phyloP scores from a whole-genome alignment of 129 eudicot species.

The Cynara cardunculus region DNA sequence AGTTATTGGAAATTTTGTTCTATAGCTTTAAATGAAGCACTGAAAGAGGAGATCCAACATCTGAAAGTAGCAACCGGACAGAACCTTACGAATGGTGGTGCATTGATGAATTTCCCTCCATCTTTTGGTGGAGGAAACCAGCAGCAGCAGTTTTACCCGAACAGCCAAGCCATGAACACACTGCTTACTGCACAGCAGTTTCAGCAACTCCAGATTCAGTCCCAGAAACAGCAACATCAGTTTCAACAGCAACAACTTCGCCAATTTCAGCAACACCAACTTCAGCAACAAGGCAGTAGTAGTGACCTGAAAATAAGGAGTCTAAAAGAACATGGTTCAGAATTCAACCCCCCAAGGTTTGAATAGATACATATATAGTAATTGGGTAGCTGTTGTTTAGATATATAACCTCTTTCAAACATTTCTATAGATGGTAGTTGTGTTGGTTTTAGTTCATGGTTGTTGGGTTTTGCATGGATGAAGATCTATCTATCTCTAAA shows the following conservation, averaged over 20 bases:
- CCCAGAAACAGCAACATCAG: conserved; percentile 41
- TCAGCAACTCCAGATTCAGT: conserved; percentile 72
- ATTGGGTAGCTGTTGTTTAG: conserved; percentile 13
- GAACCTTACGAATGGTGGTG: conserved; percentile 50
- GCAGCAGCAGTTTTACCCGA: conserved; percentile 31
- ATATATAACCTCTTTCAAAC: neutral
- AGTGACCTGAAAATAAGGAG: conserved; percentile 27
- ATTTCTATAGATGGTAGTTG: neutral
- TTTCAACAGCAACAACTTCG: conserved; percentile 6
- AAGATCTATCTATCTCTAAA: neutral
- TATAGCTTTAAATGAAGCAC: conserved; percentile 72
- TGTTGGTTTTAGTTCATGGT: neutral
- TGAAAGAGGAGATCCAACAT: conserved; percentile 85
- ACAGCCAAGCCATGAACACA: conserved; percentile 50
- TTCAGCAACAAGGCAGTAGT: conserved; percentile 23
- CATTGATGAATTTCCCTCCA: conserved; percentile 38
- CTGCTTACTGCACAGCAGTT: conserved; percentile 70
- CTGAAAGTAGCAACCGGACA: conserved; percentile 66
- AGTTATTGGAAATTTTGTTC: neutral
- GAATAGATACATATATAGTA: neutral
- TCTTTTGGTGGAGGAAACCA: conserved; percentile 50
- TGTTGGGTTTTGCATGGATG: neutral
- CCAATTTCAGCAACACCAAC: conserved; percentile 17
- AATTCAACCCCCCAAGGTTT: conserved; percentile 27
- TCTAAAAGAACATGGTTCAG: conserved; percentile 15